Evolutionary conservation across 441 rosid genomes (phyloP).

Genomic region (Breynia disticha): DNA sequence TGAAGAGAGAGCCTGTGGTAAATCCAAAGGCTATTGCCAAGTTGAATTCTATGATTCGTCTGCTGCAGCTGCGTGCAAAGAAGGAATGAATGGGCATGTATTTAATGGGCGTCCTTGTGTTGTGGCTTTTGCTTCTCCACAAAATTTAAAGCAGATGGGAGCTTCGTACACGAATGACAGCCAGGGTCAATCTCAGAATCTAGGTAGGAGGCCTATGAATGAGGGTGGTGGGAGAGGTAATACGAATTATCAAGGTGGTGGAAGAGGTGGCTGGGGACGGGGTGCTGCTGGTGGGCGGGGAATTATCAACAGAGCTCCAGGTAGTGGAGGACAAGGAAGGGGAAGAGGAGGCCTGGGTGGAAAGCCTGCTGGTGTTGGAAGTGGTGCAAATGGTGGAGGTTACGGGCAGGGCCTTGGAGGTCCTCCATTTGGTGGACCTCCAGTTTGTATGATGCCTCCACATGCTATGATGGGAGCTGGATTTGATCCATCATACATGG

Average conservation of each 20-base stretch:
- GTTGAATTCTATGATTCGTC: constrained; percentile 72
- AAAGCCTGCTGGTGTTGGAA: constrained; percentile 36
- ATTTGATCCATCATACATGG: constrained; percentile 86
- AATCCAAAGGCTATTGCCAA: constrained; percentile 85
- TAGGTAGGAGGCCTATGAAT: constrained; percentile 16
- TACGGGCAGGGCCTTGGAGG: constrained; percentile 77
- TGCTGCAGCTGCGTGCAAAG: constrained; percentile 75
- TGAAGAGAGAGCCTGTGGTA: constrained; percentile 87
- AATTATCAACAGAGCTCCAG: constrained; percentile 21
- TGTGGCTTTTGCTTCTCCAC: constrained; percentile 77
- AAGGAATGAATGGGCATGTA: constrained; percentile 62
- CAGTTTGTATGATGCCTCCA: constrained; percentile 73
- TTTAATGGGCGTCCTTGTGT: constrained; percentile 78
- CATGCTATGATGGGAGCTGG: constrained; percentile 88
- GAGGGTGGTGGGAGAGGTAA: constrained; percentile 11
- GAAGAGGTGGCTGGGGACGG: constrained; percentile 29
- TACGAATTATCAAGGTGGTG: constrained; percentile 24
- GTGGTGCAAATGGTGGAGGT: constrained; percentile 45
- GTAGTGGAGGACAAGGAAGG: constrained; percentile 20
- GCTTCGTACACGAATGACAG: constrained; percentile 19
- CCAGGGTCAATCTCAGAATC: constrained; percentile 10
- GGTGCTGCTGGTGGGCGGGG: constrained; percentile 17
- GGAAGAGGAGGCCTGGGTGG: constrained; percentile 43
- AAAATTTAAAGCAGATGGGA: constrained; percentile 57
- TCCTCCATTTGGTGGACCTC: constrained; percentile 66